These are phyloP conservation scores for Umbelopsis ramanniana DNA, from an alignment of 192 early-diverging fungal species.

Conservation along the genomic window DNA sequence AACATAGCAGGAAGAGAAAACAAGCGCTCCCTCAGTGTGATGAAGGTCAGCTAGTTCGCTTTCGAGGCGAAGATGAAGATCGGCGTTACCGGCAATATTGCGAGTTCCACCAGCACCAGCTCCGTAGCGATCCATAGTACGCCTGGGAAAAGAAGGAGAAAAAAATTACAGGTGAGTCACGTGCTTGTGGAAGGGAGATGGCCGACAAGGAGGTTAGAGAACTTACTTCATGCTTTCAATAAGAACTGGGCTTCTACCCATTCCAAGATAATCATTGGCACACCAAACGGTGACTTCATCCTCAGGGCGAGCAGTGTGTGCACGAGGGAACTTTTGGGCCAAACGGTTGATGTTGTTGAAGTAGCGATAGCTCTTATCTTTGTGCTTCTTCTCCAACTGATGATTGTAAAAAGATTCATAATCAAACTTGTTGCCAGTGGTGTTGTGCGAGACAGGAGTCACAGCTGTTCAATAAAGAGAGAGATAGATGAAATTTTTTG, in stretches of 20 bases:
- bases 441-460: constrained; percentile 42
- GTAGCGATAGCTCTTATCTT: constrained; percentile 97
- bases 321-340: constrained; percentile 88
- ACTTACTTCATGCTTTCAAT: constrained; percentile 90
- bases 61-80: constrained; percentile 92
- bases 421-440: constrained; percentile 69
- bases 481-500: neutral
- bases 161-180: constrained; percentile 23
- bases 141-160: constrained; percentile 43
- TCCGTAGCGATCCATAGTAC: constrained; percentile 92
- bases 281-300: constrained; percentile 99
- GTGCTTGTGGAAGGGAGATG: neutral
- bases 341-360: constrained; percentile 99
- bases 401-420: constrained; percentile 87
- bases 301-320: constrained; percentile 84
- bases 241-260: constrained; percentile 88
- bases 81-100: constrained; percentile 99
- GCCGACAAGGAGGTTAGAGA: constrained; percentile 2
- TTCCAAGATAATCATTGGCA: constrained; percentile 98
- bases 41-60: constrained; percentile 90
- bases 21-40: constrained; percentile 87
- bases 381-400: constrained; percentile 94
- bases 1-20: constrained; percentile 98
- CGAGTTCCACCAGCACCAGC: constrained; percentile 98
- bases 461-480: constrained; percentile 6